A percentile compares a stretch with the other conserved stretches of the same genome.
phyloP scores from a whole-genome alignment of 202 grass and related monocot genomes.

The Eragrostis tef region DNA sequence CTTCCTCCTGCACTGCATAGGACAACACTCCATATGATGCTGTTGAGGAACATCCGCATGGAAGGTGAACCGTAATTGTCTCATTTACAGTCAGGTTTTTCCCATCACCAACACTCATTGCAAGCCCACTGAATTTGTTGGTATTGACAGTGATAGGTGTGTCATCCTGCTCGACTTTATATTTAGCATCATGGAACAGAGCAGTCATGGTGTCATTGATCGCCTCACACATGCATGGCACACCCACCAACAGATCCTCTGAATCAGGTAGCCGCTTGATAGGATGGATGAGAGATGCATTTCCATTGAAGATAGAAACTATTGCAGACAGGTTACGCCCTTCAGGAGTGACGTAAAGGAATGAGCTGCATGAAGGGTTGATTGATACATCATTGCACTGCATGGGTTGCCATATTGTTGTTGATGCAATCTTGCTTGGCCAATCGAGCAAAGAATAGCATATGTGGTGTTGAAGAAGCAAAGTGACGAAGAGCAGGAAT shows the following conservation, averaged over 20 bases:
- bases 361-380: constrained; percentile 48
- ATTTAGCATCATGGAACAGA: constrained; percentile 54
- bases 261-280: constrained; percentile 38
- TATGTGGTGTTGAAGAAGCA: constrained; percentile 41
- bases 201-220: constrained; percentile 27
- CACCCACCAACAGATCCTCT: constrained; percentile 48
- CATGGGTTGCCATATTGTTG: constrained; percentile 45
- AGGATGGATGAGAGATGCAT: constrained; percentile 41
- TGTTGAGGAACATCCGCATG: constrained; percentile 54
- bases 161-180: background rate
- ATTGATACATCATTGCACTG: constrained; percentile 19
- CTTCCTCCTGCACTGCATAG: constrained; percentile 51
- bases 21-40: constrained; percentile 45
- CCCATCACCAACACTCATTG: constrained; percentile 31
- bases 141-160: constrained; percentile 2
- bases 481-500: constrained; percentile 47
- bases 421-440: constrained; percentile 15
- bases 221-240: constrained; percentile 55
- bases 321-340: constrained; percentile 41
- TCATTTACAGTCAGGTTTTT: fast-evolving
- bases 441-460: background rate
- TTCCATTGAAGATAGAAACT: constrained; percentile 43
- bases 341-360: constrained; percentile 60
- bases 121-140: constrained; percentile 56
- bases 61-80: constrained; percentile 36